phyloP scores from a whole-genome alignment of 192 early-diverging fungal species.

The Paraglomus brasilianum region DNA sequence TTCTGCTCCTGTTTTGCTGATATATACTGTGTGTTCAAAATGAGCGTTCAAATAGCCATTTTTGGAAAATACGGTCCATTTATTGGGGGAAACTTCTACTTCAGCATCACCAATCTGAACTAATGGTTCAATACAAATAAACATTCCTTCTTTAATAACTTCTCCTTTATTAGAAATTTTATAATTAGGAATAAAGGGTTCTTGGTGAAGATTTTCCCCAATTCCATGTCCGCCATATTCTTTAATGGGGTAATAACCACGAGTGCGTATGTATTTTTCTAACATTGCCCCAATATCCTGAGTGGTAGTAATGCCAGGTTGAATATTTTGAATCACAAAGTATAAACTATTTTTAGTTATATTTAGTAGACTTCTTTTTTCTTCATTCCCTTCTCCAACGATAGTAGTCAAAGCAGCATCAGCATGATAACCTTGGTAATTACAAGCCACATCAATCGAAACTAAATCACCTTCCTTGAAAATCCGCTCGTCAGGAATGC shows the following conservation, averaged over 20 bases:
- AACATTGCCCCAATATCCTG: slow-evolving; percentile 12
- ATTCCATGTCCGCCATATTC: slow-evolving; percentile 25
- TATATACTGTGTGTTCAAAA: slow-evolving; percentile 18
- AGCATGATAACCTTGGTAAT: slow-evolving; percentile 22
- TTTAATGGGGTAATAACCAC: slow-evolving; percentile 15
- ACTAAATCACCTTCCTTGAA: slow-evolving; percentile 18
- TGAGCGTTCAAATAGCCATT: slow-evolving; percentile 25
- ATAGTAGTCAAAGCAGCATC: slow-evolving; percentile 12
- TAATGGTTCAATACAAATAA: slow-evolving; percentile 26
- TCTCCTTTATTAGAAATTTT: slow-evolving; percentile 1
- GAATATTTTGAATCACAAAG: slow-evolving; percentile 21
- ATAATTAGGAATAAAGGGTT: slow-evolving; percentile 17
- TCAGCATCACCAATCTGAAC: slow-evolving; percentile 2
- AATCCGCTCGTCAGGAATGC: not conserved
- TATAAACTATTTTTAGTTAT: slow-evolving; percentile 21
- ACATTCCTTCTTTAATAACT: slow-evolving; percentile 11
- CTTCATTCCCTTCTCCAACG: not conserved
- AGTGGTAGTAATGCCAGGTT: slow-evolving; percentile 9
- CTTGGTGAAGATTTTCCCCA: slow-evolving; percentile 1
- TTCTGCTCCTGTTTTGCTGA: not conserved
- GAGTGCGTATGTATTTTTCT: slow-evolving; percentile 9
- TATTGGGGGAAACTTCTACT: not conserved
- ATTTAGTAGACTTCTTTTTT: slow-evolving; percentile 8
- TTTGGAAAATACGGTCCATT: slow-evolving; percentile 14
- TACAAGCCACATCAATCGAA: slow-evolving; percentile 7